phyloP scores from a whole-genome alignment of 176 grass and related monocot genomes.

The Olyra latifolia region DNA sequence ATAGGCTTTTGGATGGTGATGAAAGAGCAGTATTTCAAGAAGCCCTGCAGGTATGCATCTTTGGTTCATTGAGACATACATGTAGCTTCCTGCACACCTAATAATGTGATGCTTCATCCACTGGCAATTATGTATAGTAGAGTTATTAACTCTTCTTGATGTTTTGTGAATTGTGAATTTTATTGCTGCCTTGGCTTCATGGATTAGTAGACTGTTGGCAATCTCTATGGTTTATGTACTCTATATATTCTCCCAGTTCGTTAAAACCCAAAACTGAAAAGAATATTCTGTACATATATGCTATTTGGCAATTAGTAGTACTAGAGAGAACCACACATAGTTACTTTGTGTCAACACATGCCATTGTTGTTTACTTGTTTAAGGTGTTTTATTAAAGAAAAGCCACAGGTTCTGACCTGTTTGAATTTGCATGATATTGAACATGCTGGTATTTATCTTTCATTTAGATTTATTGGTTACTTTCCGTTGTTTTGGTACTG shows the following conservation, averaged over 20 bases:
- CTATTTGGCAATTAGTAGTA: not conserved
- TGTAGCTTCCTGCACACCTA: conserved; percentile 28
- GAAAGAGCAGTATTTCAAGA: conserved; percentile 89
- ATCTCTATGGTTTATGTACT: conserved; percentile 26
- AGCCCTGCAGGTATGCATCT: conserved; percentile 81
- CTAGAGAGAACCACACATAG: not conserved
- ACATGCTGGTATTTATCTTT: not conserved
- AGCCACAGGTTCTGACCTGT: not conserved
- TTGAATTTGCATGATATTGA: conserved; percentile 16
- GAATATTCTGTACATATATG: not conserved
- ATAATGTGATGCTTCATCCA: conserved; percentile 1
- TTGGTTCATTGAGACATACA: not conserved
- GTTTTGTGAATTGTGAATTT: not conserved
- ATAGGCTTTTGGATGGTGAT: conserved; percentile 59
- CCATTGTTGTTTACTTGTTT: conserved; percentile 4
- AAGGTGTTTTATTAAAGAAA: not conserved
- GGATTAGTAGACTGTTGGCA: conserved; percentile 21
- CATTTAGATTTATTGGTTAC: not conserved
- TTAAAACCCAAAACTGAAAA: conserved; percentile 2
- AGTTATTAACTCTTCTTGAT: not conserved
- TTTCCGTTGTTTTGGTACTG: not conserved
- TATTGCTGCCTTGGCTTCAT: conserved; percentile 10
- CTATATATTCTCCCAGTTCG: not conserved
- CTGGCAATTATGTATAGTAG: not conserved
- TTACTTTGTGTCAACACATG: not conserved